Evolutionary conservation across 1,284 basidiomycete species (phyloP).

Genomic region (Cryptococcus deneoformans): DNA sequence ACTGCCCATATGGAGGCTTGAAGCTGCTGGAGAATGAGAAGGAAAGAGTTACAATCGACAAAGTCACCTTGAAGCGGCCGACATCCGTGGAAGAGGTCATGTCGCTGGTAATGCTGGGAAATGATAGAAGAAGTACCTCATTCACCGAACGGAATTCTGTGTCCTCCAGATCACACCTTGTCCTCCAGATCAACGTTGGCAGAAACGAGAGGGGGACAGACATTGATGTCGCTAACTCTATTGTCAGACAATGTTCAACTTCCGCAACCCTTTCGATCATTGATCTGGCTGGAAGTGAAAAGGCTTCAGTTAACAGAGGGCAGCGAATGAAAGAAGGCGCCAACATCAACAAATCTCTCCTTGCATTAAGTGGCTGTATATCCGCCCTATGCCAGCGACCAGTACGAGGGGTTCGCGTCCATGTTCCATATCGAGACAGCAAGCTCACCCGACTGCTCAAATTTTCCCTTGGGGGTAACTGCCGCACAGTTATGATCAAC

Average conservation of each 20-base stretch:
- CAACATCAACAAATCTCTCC: slow-evolving; percentile 95
- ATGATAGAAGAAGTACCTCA: slow-evolving; percentile 81
- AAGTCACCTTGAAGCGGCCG: slow-evolving; percentile 75
- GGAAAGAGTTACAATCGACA: slow-evolving; percentile 72
- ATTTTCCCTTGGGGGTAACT: slow-evolving; percentile 94
- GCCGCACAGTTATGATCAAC: slow-evolving; percentile 97
- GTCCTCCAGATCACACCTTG: slow-evolving; percentile 92
- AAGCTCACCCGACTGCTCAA: slow-evolving; percentile 94
- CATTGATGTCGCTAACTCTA: slow-evolving; percentile 36
- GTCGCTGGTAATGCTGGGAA: slow-evolving; percentile 82
- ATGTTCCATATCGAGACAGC: slow-evolving; percentile 93
- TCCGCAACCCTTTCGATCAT: slow-evolving; percentile 93
- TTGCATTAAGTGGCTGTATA: slow-evolving; percentile 94
- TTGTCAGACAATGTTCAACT: slow-evolving; percentile 58
- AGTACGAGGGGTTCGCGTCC: slow-evolving; percentile 71
- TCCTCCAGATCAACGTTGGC: slow-evolving; percentile 87
- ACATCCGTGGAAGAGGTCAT: slow-evolving; percentile 85
- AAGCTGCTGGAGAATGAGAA: slow-evolving; percentile 88
- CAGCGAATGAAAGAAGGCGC: slow-evolving; percentile 95
- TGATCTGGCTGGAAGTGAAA: slow-evolving; percentile 92
- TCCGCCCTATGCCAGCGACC: slow-evolving; percentile 80
- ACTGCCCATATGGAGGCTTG: slow-evolving; percentile 70
- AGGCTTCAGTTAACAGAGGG: slow-evolving; percentile 96
- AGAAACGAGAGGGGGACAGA: slow-evolving; percentile 60
- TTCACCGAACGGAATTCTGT: slow-evolving; percentile 92